Evolutionary conservation across 305 asterid genomes (phyloP).

Genomic region (Fraxinus paxiana): DNA sequence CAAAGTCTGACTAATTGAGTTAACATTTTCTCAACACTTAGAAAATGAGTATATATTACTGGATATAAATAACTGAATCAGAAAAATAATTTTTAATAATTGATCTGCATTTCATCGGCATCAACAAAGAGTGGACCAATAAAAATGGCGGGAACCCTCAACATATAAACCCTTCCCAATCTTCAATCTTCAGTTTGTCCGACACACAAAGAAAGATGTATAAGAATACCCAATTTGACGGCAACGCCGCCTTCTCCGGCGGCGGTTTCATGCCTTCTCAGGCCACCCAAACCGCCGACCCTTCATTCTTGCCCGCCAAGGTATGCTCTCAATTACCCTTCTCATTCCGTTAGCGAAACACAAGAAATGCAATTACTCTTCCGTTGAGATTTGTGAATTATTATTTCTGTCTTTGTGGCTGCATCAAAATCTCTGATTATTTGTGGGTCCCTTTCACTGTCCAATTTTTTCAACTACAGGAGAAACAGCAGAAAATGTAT

Average conservation of each 20-base stretch:
- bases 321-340: slow-evolving; percentile 23
- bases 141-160: neutral
- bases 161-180: neutral
- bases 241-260: slow-evolving; percentile 92
- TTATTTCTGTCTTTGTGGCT: neutral
- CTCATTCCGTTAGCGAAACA: neutral
- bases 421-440: neutral
- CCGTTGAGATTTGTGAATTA: neutral
- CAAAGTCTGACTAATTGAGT: too few species aligned
- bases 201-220: slow-evolving; percentile 40
- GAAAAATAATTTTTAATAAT: neutral
- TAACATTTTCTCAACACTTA: too few species aligned
- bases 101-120: neutral
- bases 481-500: neutral
- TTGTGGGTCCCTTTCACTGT: neutral
- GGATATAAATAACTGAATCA: neutral
- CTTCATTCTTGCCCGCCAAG: slow-evolving; percentile 55
- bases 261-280: slow-evolving; percentile 97
- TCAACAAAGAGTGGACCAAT: neutral
- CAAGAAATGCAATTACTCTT: neutral
- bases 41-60: neutral
- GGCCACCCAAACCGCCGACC: slow-evolving; percentile 68
- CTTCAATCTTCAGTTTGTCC: neutral
- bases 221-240: slow-evolving; percentile 57
- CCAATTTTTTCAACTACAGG: neutral